phyloP scores from a whole-genome alignment of 352 stramenopile genomes.

The Globisporangium alternatum region DNA sequence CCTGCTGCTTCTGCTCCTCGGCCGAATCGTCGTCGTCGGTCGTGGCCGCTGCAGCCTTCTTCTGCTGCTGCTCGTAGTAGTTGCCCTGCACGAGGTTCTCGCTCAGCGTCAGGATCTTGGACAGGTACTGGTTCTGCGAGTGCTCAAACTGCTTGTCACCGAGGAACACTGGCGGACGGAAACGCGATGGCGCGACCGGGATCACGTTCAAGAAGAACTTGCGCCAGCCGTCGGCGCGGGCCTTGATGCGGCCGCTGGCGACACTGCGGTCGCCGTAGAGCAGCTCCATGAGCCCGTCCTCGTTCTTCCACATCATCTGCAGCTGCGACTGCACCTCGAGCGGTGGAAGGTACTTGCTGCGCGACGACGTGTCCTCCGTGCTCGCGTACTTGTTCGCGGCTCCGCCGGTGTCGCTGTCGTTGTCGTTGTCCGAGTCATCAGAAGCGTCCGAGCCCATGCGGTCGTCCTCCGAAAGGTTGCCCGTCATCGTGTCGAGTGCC shows the following conservation, averaged over 20 bases:
- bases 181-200: conserved; percentile 95
- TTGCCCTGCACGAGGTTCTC: conserved; percentile 86
- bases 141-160: conserved; percentile 97
- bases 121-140: conserved; percentile 95
- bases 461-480: conserved; percentile 54
- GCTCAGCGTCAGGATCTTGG: conserved; percentile 93
- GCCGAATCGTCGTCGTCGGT: conserved; percentile 58
- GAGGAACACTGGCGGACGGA: conserved; percentile 97
- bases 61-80: conserved; percentile 56
- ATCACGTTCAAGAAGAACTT: conserved; percentile 98
- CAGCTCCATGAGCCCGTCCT: conserved; percentile 91
- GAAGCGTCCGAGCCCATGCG: conserved; percentile 33
- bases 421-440: conserved; percentile 49
- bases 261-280: conserved; percentile 89
- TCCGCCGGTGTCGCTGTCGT: conserved; percentile 42
- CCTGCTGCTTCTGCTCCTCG: conserved; percentile 40
- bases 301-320: conserved; percentile 93
- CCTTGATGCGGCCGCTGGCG: conserved; percentile 49
- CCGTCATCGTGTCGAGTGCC: conserved; percentile 77
- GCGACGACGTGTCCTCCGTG: conserved; percentile 61
- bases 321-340: conserved; percentile 96
- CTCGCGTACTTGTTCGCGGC: conserved; percentile 32
- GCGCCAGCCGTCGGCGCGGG: conserved; percentile 68
- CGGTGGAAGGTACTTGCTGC: conserved; percentile 93
- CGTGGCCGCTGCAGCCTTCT: conserved; percentile 18